Conservation (phyloP, 495 filamentous ascomycete species). For the Neurospora sp. region DNA sequence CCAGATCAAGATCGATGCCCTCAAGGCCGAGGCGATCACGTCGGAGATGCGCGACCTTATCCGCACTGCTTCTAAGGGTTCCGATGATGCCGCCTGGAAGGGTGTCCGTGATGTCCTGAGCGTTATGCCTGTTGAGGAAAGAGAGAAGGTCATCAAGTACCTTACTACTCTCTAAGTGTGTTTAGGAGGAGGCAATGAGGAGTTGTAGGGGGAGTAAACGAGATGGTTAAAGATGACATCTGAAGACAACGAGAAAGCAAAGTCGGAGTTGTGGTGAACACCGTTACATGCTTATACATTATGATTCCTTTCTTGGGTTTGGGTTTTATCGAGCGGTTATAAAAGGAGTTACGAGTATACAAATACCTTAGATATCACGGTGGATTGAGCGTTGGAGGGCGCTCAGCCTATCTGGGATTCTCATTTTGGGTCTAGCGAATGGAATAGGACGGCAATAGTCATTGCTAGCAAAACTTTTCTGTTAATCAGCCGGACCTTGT, state of each 20-base stretch:
- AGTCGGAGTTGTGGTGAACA: too few relatives aligned
- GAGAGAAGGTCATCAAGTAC: constrained; percentile 74
- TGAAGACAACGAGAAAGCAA: too few relatives aligned
- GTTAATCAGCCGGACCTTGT: neutral
- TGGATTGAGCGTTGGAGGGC: neutral
- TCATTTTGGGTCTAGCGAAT: neutral
- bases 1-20: constrained; percentile 62
- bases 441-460: neutral
- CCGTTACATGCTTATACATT: neutral
- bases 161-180: constrained; percentile 21
- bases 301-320: neutral
- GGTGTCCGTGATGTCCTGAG: constrained; percentile 77
- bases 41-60: constrained; percentile 70
- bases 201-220: neutral
- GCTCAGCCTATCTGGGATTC: neutral
- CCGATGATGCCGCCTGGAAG: constrained; percentile 67
- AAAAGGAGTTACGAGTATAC: neutral
- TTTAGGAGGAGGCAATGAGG: neutral
- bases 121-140: constrained; percentile 78
- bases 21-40: constrained; percentile 68
- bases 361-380: neutral
- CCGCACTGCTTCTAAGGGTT: constrained; percentile 28
- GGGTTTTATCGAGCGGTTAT: neutral
- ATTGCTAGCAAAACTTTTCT: neutral
- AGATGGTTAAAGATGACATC: too few relatives aligned